phyloP scores from a whole-genome alignment of 805 yeast genomes.

The Yamadazyma insecticola region DNA sequence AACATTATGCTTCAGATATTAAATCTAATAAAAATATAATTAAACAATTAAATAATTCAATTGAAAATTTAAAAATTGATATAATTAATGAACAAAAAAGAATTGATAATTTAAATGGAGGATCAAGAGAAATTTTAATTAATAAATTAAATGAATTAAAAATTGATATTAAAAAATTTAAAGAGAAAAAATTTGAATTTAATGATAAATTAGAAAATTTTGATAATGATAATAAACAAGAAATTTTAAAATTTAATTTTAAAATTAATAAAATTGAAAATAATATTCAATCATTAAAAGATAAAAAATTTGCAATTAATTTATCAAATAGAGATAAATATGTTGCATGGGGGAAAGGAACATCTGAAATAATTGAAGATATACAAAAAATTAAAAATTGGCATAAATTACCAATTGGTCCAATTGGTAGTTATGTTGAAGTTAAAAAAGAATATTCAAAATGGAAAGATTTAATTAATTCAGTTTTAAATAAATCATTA shows the following conservation, averaged over 20 bases:
- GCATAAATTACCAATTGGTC: constrained; percentile 65
- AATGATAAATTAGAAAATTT: not conserved
- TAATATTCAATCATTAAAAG: constrained; percentile 10
- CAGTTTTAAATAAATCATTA: constrained; percentile 44
- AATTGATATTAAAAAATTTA: not conserved
- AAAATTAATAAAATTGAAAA: constrained; percentile 2
- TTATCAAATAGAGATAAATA: constrained; percentile 34
- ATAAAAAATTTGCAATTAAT: no score
- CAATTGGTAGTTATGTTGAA: constrained; percentile 60
- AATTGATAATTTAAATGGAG: constrained; percentile 41
- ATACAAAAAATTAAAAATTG: constrained; percentile 30
- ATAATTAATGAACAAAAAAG: constrained; percentile 31
- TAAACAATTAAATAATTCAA: constrained; percentile 13
- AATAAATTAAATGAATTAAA: constrained; percentile 7
- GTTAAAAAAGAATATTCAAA: constrained; percentile 49
- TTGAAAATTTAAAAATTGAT: constrained; percentile 16
- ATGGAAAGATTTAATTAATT: constrained; percentile 63
- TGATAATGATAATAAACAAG: constrained; percentile 8
- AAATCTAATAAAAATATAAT: constrained; percentile 16
- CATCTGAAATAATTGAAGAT: constrained; percentile 37
- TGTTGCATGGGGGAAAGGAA: constrained; percentile 48
- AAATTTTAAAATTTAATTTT: not conserved
- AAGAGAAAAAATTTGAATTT: not conserved
- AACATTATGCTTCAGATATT: constrained; percentile 15
- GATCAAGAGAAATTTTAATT: constrained; percentile 32